Percentiles rank a stretch among this genome's conserved stretches.
phyloP scores from a whole-genome alignment of 164 flowering plant species.

The Sextonia rubra region DNA sequence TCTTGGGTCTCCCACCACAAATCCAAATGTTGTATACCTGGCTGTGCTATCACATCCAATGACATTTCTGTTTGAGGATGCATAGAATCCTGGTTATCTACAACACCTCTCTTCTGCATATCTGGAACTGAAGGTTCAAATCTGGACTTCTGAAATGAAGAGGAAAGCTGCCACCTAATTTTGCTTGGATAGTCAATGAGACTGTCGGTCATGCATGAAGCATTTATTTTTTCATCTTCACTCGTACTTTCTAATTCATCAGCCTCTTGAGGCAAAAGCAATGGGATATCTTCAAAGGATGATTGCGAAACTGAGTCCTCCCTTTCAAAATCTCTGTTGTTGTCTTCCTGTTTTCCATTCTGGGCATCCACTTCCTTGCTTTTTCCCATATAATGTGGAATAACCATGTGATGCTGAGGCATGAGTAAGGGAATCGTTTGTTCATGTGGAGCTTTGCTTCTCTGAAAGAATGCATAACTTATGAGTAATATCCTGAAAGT shows the following conservation, averaged over 20 bases:
- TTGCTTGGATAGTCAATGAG: constrained; percentile 34
- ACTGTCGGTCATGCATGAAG: constrained; percentile 24
- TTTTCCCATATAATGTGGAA: constrained; percentile 89
- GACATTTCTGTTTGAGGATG: constrained; percentile 28
- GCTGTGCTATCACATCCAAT: constrained; percentile 24
- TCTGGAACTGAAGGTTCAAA: constrained; percentile 40
- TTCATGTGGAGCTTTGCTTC: constrained; percentile 95
- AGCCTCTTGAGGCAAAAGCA: constrained; percentile 88
- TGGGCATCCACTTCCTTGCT: constrained; percentile 41
- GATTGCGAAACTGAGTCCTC: constrained; percentile 66
- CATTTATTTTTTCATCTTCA: constrained; percentile 38
- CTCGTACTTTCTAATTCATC: constrained; percentile 38
- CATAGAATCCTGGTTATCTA: constrained; percentile 46
- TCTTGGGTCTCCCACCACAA: constrained; percentile 99
- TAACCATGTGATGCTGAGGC: constrained; percentile 99
- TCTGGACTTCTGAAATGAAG: constrained; percentile 60
- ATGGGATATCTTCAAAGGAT: constrained; percentile 74
- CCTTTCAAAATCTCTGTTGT: constrained; percentile 29
- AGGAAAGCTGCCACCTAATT: constrained; percentile 34
- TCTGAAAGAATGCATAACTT: constrained; percentile 41
- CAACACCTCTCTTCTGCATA: constrained; percentile 62
- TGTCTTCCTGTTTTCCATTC: constrained; percentile 29
- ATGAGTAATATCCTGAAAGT: constrained; percentile 3
- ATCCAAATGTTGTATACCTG: constrained; percentile 28
- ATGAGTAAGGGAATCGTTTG: constrained; percentile 90